phyloP scores from a whole-genome alignment of 2,329 filamentous ascomycete species.

The Fusarium ambrosium region DNA sequence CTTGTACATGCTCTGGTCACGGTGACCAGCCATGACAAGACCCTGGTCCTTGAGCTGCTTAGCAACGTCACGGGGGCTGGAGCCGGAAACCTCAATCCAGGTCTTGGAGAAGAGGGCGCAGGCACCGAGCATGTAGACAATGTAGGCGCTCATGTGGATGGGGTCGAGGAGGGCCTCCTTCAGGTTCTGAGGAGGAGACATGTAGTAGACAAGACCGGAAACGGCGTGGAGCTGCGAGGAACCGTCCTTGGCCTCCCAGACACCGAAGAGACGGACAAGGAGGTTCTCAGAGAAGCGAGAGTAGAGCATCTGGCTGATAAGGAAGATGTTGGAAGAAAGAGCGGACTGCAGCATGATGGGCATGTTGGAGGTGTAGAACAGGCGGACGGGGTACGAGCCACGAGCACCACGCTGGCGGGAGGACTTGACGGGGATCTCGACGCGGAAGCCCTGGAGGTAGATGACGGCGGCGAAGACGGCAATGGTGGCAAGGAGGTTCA shows the following conservation, averaged over 20 bases:
- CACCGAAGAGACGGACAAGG: conserved; percentile 94
- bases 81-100: conserved; percentile 99
- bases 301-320: conserved; percentile 99
- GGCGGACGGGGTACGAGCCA: conserved; percentile 96
- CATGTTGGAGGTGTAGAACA: conserved; percentile 99
- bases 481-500: conserved; percentile 96
- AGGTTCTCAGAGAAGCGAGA: conserved; percentile 99
- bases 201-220: conserved; percentile 98
- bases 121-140: conserved; percentile 96
- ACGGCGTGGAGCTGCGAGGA: conserved; percentile 94
- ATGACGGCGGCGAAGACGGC: conserved; percentile 97
- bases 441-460: conserved; percentile 99
- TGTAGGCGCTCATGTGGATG: conserved; percentile 95
- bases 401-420: conserved; percentile 98
- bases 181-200: conserved; percentile 98
- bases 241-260: conserved; percentile 98
- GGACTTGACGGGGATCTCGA: conserved; percentile 99
- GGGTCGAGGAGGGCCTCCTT: conserved; percentile 97
- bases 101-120: conserved; percentile 99
- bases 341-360: conserved; percentile 99
- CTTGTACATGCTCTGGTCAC: conserved; percentile 99
- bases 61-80: conserved; percentile 95
- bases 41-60: conserved; percentile 99
- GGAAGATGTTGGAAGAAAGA: conserved; percentile 98
- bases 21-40: conserved; percentile 98